Evolutionary conservation across 768 basidiomycete species (phyloP), one percentile per base, ranked within the genome.

Genomic region (Boletus edulis): DNA sequence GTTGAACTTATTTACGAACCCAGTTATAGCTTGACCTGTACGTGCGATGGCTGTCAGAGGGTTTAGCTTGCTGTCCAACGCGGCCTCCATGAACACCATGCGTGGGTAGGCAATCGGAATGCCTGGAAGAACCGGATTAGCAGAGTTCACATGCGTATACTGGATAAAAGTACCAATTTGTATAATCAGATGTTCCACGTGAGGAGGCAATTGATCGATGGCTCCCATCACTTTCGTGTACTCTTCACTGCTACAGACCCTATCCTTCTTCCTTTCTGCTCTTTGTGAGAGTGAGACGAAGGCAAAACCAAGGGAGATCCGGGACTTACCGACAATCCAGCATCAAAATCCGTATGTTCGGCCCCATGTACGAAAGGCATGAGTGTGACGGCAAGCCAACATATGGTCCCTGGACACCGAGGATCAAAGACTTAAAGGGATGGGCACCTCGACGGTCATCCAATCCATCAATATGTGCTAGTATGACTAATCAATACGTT

Each of bases 21-120:
- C 87, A 31, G 81, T 81, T 41, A 93, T 67, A 18, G 88, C 88
- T 48, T 81, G 75, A 10, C 89, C 89, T 41, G 75, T 74, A 66
- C 83, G 81, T 9, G 87, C 89, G 9, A 98, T 76, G 4, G 85
- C 80, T 37, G 87, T 81, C 42, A 98, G 72, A 2, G 95, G 94
- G 67, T 98, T 98, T 47, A 87, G 77, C 71, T 88, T 94, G 31
- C 83, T 86, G 42, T 89, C 88, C 27, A 98, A 73, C 9, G 87
- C 81, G 22, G 73, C 75, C 69, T 91, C 96, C 58, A 97, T 73
- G 69, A 96, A 94, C 3, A 91, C 89, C 85, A 94, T 86, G 48
- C 95, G 87, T 31, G 96, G 96, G 67, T 98, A 98, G 5, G 92
- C 92, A 57, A 94, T 87, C 0, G 89, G 89, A 50, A 91, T 82